Evolutionary conservation across 148 eudicot species (phyloP).

Genomic region (Linanthus parryae): DNA sequence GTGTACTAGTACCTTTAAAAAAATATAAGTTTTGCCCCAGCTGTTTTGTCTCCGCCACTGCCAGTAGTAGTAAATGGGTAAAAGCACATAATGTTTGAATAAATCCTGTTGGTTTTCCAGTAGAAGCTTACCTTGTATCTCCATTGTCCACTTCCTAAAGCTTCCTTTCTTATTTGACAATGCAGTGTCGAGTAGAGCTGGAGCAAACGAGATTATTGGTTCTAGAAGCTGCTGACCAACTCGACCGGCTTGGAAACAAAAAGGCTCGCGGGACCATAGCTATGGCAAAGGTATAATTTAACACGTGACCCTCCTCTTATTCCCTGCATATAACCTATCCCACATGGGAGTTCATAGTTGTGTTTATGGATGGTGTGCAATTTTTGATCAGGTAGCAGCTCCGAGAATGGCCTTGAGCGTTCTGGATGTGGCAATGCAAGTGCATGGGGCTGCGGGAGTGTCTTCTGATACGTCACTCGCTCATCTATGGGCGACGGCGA

Average conservation of each 20-base stretch:
- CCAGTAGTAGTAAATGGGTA: neutral
- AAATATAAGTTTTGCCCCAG: neutral
- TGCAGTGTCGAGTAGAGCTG: slow-evolving; percentile 87
- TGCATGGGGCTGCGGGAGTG: slow-evolving; percentile 89
- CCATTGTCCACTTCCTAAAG: too few relatives aligned
- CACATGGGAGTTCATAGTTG: too few relatives aligned
- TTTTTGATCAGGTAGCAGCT: slow-evolving; percentile 98
- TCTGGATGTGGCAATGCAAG: slow-evolving; percentile 97
- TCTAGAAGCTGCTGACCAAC: slow-evolving; percentile 94
- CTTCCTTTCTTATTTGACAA: too few relatives aligned
- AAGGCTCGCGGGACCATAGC: slow-evolving; percentile 85
- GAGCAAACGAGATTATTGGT: slow-evolving; percentile 84
- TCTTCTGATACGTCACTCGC: slow-evolving; percentile 82
- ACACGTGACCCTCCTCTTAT: too few relatives aligned
- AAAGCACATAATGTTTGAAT: too few relatives aligned
- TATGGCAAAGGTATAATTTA: slow-evolving; percentile 96
- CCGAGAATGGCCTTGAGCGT: slow-evolving; percentile 91
- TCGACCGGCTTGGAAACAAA: slow-evolving; percentile 92
- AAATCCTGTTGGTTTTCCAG: too few relatives aligned
- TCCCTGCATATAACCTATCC: too few relatives aligned
- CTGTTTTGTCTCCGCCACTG: too few relatives aligned
- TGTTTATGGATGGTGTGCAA: too few relatives aligned
- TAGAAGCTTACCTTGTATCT: too few relatives aligned
- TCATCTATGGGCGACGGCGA: slow-evolving; percentile 88
- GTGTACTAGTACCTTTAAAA: neutral